Percentiles rank a stretch among this genome's conserved stretches.
These are phyloP conservation scores for Nissolia schottii DNA, from an alignment of 306 rosid genomes.

Conservation along the genomic window DNA sequence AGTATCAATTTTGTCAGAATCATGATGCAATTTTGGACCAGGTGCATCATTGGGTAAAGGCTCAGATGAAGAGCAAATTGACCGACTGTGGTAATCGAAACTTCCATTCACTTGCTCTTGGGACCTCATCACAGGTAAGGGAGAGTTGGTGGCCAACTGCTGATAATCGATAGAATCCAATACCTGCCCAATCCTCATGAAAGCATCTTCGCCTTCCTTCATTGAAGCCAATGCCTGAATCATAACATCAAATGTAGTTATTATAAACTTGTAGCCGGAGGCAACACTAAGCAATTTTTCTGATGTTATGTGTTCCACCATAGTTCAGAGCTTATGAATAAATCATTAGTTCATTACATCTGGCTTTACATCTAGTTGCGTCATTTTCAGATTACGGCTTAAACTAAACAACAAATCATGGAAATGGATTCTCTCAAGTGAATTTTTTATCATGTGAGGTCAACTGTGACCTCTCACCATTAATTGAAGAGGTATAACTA, in stretches of 20 bases:
- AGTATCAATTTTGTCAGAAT: slow-evolving; percentile 47
- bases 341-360: not conserved
- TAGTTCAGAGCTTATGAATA: slow-evolving; percentile 1
- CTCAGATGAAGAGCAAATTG: slow-evolving; percentile 35
- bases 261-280: not conserved
- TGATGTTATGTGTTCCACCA: slow-evolving; percentile 5
- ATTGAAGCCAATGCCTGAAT: slow-evolving; percentile 63
- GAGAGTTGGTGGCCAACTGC: slow-evolving; percentile 37
- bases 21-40: slow-evolving; percentile 29
- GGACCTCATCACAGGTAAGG: slow-evolving; percentile 37
- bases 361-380: not conserved
- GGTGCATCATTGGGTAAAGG: slow-evolving; percentile 40
- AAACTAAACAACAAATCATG: slow-evolving; percentile 6
- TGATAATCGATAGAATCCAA: slow-evolving; percentile 64
- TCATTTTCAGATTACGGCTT: not conserved
- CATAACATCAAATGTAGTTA: slow-evolving; percentile 4
- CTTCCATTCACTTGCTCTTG: slow-evolving; percentile 60
- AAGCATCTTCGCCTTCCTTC: slow-evolving; percentile 82
- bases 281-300: not conserved
- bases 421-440: too few relatives aligned
- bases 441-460: too few relatives aligned
- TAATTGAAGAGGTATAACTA: too few relatives aligned
- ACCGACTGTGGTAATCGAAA: slow-evolving; percentile 33
- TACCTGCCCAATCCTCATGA: slow-evolving; percentile 54
- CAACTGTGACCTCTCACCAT: too few relatives aligned